Evolutionary conservation across 805 yeast species (phyloP).

Genomic region (Zygosaccharomyces siamensis): DNA sequence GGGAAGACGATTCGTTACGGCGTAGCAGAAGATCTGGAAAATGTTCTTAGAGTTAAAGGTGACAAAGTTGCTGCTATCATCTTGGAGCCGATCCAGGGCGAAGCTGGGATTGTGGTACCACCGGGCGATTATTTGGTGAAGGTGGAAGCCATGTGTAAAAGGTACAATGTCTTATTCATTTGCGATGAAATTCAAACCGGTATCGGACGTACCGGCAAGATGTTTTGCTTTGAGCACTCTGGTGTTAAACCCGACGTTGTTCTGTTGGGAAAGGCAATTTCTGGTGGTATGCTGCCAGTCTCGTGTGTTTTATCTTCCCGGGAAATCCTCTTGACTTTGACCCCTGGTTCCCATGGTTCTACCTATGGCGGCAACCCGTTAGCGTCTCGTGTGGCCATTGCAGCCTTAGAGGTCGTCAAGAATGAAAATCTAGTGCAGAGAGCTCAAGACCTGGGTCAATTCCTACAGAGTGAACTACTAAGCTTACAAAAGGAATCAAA

Average conservation of each 20-base stretch:
- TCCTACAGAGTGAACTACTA: slow-evolving; percentile 55
- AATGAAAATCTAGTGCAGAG: slow-evolving; percentile 84
- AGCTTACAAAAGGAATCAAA: slow-evolving; percentile 48
- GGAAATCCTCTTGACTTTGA: slow-evolving; percentile 82
- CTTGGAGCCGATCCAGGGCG: slow-evolving; percentile 96
- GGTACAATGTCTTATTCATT: slow-evolving; percentile 82
- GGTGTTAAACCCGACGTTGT: slow-evolving; percentile 83
- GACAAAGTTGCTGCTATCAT: slow-evolving; percentile 86
- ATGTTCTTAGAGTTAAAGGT: slow-evolving; percentile 76
- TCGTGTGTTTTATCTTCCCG: slow-evolving; percentile 86
- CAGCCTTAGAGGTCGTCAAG: slow-evolving; percentile 83
- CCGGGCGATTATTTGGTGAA: slow-evolving; percentile 70
- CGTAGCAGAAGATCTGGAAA: slow-evolving; percentile 76
- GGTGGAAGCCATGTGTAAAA: slow-evolving; percentile 69
- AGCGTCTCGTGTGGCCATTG: slow-evolving; percentile 88
- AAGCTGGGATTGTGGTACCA: slow-evolving; percentile 96
- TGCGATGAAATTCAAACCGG: slow-evolving; percentile 98
- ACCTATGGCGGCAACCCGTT: slow-evolving; percentile 98
- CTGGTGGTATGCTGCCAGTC: slow-evolving; percentile 93
- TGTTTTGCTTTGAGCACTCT: slow-evolving; percentile 87
- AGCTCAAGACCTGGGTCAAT: slow-evolving; percentile 64
- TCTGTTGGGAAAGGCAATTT: slow-evolving; percentile 86
- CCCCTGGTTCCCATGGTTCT: slow-evolving; percentile 96
- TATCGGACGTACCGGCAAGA: slow-evolving; percentile 92
- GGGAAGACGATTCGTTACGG: slow-evolving; percentile 59